phyloP scores from a whole-genome alignment of 768 basidiomycete genomes.

The Leccinellum albellum region DNA sequence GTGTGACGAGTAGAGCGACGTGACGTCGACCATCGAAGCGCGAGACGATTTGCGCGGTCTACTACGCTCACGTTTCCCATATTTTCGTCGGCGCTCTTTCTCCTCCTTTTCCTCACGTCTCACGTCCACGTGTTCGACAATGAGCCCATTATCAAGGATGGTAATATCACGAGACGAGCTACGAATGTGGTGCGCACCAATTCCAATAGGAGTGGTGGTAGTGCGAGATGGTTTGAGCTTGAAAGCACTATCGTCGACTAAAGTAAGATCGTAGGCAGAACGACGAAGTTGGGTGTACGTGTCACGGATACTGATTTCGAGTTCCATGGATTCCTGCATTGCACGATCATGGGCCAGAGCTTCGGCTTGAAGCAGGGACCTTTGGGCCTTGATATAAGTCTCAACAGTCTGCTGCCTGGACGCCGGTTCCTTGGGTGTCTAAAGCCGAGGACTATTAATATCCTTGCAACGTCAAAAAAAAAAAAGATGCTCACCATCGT shows the following conservation, averaged over 20 bases:
- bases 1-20: constrained; percentile 66
- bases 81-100: constrained; percentile 62
- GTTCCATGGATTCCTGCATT: constrained; percentile 69
- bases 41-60: constrained; percentile 70
- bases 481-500: constrained; percentile 54
- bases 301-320: constrained; percentile 77
- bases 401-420: constrained; percentile 81
- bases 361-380: constrained; percentile 77
- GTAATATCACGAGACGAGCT: constrained; percentile 70
- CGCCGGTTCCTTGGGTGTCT: constrained; percentile 91
- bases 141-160: constrained; percentile 83
- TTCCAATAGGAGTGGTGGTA: constrained; percentile 29
- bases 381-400: constrained; percentile 78
- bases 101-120: constrained; percentile 76
- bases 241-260: constrained; percentile 55
- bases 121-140: constrained; percentile 84
- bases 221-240: constrained; percentile 65
- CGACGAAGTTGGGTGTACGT: constrained; percentile 75
- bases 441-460: constrained; percentile 6
- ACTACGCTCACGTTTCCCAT: constrained; percentile 56
- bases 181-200: constrained; percentile 37
- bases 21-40: constrained; percentile 66
- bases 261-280: constrained; percentile 66
- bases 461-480: not conserved
- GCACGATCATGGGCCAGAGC: constrained; percentile 73